Evolutionary conservation across 1,284 basidiomycete species (phyloP).

Genomic region (Apiotrichum sp.): DNA sequence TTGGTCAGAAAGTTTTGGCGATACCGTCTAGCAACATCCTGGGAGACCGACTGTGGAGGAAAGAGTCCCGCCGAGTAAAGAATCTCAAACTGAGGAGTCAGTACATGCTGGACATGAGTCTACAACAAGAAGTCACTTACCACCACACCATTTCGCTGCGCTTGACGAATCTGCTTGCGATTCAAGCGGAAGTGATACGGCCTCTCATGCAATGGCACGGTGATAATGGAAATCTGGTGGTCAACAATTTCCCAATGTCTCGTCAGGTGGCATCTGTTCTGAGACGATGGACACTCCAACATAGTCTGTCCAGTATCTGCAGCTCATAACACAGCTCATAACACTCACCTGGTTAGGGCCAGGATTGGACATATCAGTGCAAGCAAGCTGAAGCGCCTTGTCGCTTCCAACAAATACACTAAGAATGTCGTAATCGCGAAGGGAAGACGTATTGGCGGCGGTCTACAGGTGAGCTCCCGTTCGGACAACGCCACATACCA

Average conservation of each 20-base stretch:
- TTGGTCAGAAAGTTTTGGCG: conserved; percentile 46
- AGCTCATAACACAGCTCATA: too few relatives aligned
- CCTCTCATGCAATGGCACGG: conserved; percentile 42
- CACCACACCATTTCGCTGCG: conserved; percentile 45
- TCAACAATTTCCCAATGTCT: neutral
- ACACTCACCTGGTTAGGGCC: conserved; percentile 45
- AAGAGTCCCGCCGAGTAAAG: conserved; percentile 42
- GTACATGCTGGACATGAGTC: neutral
- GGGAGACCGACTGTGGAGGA: conserved; percentile 24
- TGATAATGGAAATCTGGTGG: conserved; percentile 43
- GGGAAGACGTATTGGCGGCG: conserved; percentile 26
- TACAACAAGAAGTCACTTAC: conserved; percentile 22
- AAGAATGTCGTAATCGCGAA: conserved; percentile 41
- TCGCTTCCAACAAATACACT: conserved; percentile 39
- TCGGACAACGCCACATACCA: conserved; percentile 13
- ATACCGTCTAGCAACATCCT: conserved; percentile 27
- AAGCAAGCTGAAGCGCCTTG: conserved; percentile 44
- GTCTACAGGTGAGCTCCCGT: conserved; percentile 22
- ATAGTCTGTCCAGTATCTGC: too few relatives aligned
- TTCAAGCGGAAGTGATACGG: conserved; percentile 41
- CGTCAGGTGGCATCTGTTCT: too few relatives aligned
- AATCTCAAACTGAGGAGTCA: conserved; percentile 40
- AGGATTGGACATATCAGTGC: conserved; percentile 41
- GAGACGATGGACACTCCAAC: too few relatives aligned
- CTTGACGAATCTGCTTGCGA: conserved; percentile 41